Conservation (phyloP, 345 rosid genomes). For the Murraya paniculata region DNA sequence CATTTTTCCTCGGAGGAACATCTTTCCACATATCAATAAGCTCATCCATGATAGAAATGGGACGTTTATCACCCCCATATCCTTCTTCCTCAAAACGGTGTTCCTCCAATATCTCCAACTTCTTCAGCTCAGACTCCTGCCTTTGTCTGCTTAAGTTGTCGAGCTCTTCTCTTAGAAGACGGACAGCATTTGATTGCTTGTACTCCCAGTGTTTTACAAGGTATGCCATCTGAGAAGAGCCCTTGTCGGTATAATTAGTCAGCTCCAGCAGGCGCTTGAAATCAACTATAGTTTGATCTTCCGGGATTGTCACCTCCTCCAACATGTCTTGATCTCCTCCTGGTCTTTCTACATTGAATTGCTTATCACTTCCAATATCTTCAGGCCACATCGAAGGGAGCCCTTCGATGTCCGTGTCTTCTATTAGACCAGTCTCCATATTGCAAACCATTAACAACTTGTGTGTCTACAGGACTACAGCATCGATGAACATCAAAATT, state of each 20-base stretch:
- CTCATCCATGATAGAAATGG: constrained; percentile 60
- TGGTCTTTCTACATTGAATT: constrained; percentile 80
- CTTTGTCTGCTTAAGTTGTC: constrained; percentile 69
- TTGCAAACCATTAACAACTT: constrained; percentile 40
- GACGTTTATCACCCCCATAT: constrained; percentile 53
- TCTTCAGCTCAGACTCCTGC: constrained; percentile 80
- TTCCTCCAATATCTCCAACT: constrained; percentile 81
- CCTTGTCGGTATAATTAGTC: constrained; percentile 57
- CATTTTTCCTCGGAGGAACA: constrained; percentile 50
- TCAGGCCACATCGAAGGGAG: constrained; percentile 98
- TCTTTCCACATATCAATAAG: constrained; percentile 46
- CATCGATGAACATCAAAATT: constrained; percentile 5
- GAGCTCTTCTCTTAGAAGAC: constrained; percentile 81
- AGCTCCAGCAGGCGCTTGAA: constrained; percentile 60
- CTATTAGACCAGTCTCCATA: constrained; percentile 61
- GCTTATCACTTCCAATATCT: constrained; percentile 68
- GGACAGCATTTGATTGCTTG: constrained; percentile 69
- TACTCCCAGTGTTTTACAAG: constrained; percentile 90
- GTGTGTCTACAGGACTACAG: constrained; percentile 6
- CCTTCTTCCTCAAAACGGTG: constrained; percentile 69
- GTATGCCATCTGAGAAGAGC: constrained; percentile 76
- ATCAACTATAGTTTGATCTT: constrained; percentile 58
- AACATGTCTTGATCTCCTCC: constrained; percentile 79
- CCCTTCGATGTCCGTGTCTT: constrained; percentile 82
- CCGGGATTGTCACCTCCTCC: constrained; percentile 68